Conservation (phyloP, 2,329 filamentous ascomycete genomes). For the Alternaria sp. region DNA sequence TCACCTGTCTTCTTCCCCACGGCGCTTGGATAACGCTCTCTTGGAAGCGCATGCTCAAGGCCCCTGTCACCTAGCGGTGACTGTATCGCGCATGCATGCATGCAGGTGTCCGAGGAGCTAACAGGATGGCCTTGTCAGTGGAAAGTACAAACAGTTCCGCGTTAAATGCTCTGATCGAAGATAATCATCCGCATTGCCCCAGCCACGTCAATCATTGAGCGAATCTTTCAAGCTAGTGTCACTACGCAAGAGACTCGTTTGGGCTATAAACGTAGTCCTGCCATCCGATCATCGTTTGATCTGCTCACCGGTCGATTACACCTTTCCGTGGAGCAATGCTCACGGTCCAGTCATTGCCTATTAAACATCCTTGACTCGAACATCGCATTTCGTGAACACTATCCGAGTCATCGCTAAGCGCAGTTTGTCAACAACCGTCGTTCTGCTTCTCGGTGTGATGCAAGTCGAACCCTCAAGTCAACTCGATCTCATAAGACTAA, state of each 20-base stretch:
- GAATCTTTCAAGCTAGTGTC: neutral
- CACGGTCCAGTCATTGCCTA: slow-evolving; percentile 1
- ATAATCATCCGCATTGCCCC: slow-evolving; percentile 5
- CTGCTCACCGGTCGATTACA: slow-evolving; percentile 10
- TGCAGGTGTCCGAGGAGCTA: slow-evolving; percentile 16
- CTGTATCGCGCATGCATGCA: slow-evolving; percentile 8
- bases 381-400: neutral
- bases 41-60: slow-evolving; percentile 13
- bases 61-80: slow-evolving; percentile 13
- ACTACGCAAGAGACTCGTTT: slow-evolving; percentile 14
- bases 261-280: slow-evolving; percentile 29
- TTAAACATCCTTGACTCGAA: neutral
- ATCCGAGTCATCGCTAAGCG: neutral
- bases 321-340: slow-evolving; percentile 6
- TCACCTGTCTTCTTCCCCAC: slow-evolving; percentile 17
- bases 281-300: slow-evolving; percentile 16
- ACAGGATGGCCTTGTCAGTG: neutral
- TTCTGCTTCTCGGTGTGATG: neutral
- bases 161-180: neutral
- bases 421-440: neutral
- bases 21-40: slow-evolving; percentile 9
- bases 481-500: neutral
- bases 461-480: neutral
- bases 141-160: slow-evolving; percentile 15
- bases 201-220: slow-evolving; percentile 18